Percentiles rank a stretch among this genome's conserved stretches.
phyloP scores from a whole-genome alignment of 225 moss, liverwort and hornwort species.

The Pseudisothecium myosuroides region DNA sequence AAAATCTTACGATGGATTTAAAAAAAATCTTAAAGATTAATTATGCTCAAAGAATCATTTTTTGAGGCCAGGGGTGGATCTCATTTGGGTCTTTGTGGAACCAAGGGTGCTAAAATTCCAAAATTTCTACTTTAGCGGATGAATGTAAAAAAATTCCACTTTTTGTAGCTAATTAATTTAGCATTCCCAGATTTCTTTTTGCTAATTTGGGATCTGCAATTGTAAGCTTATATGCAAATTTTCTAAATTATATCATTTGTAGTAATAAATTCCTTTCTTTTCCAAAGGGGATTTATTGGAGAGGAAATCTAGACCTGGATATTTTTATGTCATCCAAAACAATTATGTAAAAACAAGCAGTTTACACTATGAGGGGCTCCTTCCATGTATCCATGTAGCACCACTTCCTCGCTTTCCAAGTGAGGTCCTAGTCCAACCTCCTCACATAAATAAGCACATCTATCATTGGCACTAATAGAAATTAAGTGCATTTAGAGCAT shows the following conservation, averaged over 20 bases:
- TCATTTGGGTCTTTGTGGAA: neutral
- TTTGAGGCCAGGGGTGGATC: neutral
- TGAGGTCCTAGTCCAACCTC: rapidly evolving
- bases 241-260: neutral
- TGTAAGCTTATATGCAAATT: neutral
- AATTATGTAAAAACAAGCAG: neutral
- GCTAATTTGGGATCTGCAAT: neutral
- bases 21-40: too few species aligned
- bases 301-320: rapidly evolving
- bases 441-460: neutral
- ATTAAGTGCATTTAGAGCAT: too few species aligned
- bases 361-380: rapidly evolving
- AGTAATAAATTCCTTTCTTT: rapidly evolving
- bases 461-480: too few species aligned
- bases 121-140: neutral
- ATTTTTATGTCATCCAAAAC: neutral
- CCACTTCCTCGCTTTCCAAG: rapidly evolving
- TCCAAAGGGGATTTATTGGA: rapidly evolving
- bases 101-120: too few species aligned
- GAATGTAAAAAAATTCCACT: neutral
- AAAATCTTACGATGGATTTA: rapidly evolving
- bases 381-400: neutral
- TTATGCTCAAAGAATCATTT: neutral
- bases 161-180: neutral
- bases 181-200: neutral